Conservation (phyloP, 129 eudicot genomes). For the Sambucus nigra region DNA sequence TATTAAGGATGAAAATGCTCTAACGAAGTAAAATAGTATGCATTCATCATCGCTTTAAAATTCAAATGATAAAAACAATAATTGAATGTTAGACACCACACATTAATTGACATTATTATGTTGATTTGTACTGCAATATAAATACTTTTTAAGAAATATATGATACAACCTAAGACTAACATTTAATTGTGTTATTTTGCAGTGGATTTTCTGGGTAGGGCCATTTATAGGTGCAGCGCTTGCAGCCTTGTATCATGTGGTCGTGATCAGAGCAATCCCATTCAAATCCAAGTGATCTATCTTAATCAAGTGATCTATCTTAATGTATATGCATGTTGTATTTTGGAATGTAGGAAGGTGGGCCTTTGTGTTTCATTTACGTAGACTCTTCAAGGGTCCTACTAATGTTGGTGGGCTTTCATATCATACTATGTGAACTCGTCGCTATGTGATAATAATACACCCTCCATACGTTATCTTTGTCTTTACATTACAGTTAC, state of each 20-base stretch:
- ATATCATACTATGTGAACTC: not conserved
- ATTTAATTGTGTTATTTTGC: slow-evolving; percentile 8
- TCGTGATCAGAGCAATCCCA: slow-evolving; percentile 61
- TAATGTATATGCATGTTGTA: not conserved
- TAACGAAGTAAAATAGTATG: too few species aligned
- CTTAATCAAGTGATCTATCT: too few species aligned
- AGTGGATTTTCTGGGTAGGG: slow-evolving; percentile 85
- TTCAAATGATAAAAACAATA: too few species aligned
- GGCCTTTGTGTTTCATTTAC: not conserved
- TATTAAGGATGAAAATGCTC: too few species aligned
- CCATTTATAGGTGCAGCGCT: slow-evolving; percentile 59
- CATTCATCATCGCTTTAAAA: too few species aligned
- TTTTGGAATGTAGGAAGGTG: not conserved
- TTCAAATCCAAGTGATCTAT: slow-evolving; percentile 31
- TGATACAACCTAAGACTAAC: too few species aligned
- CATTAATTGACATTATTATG: too few species aligned
- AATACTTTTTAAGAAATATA: too few species aligned
- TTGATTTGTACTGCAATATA: too few species aligned
- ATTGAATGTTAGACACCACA: too few species aligned
- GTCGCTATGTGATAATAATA: not conserved
- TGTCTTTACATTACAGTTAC: not conserved
- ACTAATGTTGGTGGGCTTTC: not conserved
- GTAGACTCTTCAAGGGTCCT: not conserved
- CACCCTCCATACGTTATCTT: not conserved
- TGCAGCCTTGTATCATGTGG: slow-evolving; percentile 55